Base-by-base conservation (phyloP, 257 asterid genomes). In the Ehretia macrophylla region DNA sequence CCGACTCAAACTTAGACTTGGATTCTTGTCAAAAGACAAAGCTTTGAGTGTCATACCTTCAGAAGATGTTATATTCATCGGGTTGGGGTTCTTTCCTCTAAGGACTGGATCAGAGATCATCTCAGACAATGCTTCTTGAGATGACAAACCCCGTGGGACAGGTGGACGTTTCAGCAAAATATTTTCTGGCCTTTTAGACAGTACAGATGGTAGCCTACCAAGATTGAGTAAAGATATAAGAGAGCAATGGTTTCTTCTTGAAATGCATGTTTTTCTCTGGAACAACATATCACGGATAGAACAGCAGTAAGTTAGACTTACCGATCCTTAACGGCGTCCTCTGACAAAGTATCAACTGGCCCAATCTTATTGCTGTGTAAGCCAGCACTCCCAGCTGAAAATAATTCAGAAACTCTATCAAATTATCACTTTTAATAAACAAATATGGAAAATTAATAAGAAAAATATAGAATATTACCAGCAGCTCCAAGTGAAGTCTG, bases 141-240 rank as follows among this genome's bases (percentile, higher is more conserved):
- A 81, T 53, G 95, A 81, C 55, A 82, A 76, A 44, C 77, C 72
- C 62, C 80, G 81, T 49, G 93, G 62, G 23, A 79, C 87, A 11
- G 96, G 88, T 18, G 94, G 96, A 60, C 92, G 88, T 69, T 88
- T 83, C 79, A 85, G 81, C 78, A 85, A 80, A 56, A 85, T 74
- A 68, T 80, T 87, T 65, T 87, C 98, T 14, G 81, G 79, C 53
- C 81, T 83, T 68, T 79, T 85, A 39, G 76, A 59, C 45, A 71
- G 65, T 62, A 72, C 55, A 8, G 77, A 19, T 55, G 58, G 68
- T 63, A 58, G 65, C 75, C 96, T 84, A 45, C 54, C 51, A 60
- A 60, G 54, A 32, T 48, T 63, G 58, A 17, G 60, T 5, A 10
- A 22, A 14, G 37, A 35, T 51, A 69, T 70, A 69, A 51, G 56